Evolutionary conservation across 2,329 filamentous ascomycete species (phyloP).

Genomic region (Verticillium zaregamsianum): DNA sequence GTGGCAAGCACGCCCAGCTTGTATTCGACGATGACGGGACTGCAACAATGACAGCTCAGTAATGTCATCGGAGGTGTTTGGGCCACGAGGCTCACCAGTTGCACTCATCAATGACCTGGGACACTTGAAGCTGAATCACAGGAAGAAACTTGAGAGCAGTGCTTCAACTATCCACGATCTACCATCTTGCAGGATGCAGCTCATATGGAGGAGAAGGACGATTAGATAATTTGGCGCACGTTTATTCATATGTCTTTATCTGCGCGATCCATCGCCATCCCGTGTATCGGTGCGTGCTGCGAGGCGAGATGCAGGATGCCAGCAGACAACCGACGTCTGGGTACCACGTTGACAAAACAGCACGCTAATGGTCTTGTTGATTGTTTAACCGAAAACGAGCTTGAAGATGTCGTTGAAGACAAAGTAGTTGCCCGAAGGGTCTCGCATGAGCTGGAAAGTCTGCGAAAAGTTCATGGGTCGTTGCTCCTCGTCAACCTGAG

Average conservation of each 20-base stretch:
- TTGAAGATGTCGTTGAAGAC: slow-evolving; percentile 96
- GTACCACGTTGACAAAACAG: background rate
- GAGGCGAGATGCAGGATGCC: background rate
- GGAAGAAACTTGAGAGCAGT: background rate
- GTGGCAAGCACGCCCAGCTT: slow-evolving; percentile 45
- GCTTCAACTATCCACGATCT: background rate
- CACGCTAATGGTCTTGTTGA: background rate
- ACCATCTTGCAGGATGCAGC: background rate
- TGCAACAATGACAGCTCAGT: slow-evolving; percentile 28
- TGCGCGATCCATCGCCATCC: background rate
- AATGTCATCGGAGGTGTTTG: background rate
- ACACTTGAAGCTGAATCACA: background rate
- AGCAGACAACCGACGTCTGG: background rate
- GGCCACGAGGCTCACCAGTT: background rate
- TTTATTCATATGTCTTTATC: background rate
- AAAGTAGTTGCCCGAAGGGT: slow-evolving; percentile 66
- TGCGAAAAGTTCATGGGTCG: slow-evolving; percentile 90
- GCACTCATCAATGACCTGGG: background rate
- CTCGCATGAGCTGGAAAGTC: slow-evolving; percentile 77
- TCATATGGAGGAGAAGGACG: background rate
- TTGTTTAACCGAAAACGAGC: slow-evolving; percentile 63
- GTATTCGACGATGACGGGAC: slow-evolving; percentile 40
- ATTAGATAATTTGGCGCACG: background rate
- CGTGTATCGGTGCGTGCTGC: background rate
- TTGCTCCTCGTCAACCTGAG: slow-evolving; percentile 78